Evolutionary conservation across 2,329 filamentous ascomycete genomes (phyloP).

Genomic region (Verruconis gallopava): DNA sequence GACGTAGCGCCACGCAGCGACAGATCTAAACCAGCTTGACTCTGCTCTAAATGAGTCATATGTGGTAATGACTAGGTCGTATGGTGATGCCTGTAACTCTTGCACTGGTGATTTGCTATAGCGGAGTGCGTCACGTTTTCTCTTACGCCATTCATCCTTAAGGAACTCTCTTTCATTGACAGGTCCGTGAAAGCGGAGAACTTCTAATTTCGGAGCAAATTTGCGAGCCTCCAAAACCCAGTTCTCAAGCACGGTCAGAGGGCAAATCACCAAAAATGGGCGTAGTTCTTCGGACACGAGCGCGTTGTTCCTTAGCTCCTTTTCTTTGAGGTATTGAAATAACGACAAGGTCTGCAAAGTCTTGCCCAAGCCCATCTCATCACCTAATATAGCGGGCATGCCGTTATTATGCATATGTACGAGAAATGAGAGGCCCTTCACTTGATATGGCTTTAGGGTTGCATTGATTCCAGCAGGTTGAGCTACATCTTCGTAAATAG

Average conservation of each 20-base stretch:
- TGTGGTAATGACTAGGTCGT: constrained; percentile 52
- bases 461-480: constrained; percentile 3
- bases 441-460: constrained; percentile 80
- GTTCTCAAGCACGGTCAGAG: constrained; percentile 58
- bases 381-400: constrained; percentile 57
- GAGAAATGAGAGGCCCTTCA: constrained; percentile 93
- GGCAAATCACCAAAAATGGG: constrained; percentile 61
- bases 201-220: constrained; percentile 64
- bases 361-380: constrained; percentile 67
- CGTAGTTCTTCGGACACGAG: constrained; percentile 66
- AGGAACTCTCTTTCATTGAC: constrained; percentile 43
- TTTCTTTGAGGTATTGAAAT: constrained; percentile 58
- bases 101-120: constrained; percentile 54
- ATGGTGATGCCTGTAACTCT: constrained; percentile 49
- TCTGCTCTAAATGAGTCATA: constrained; percentile 90
- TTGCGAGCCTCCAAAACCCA: constrained; percentile 62
- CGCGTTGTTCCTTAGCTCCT: constrained; percentile 50
- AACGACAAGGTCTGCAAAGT: constrained; percentile 60
- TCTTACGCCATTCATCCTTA: constrained; percentile 41
- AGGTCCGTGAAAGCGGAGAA: constrained; percentile 60
- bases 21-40: constrained; percentile 36
- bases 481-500: not conserved
- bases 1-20: constrained; percentile 84
- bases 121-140: constrained; percentile 57
- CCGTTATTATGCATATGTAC: constrained; percentile 55